Evolutionary conservation across 1,284 basidiomycete species (phyloP), one percentile per base, ranked within the genome.

Genomic region (Naganishia sp.): DNA sequence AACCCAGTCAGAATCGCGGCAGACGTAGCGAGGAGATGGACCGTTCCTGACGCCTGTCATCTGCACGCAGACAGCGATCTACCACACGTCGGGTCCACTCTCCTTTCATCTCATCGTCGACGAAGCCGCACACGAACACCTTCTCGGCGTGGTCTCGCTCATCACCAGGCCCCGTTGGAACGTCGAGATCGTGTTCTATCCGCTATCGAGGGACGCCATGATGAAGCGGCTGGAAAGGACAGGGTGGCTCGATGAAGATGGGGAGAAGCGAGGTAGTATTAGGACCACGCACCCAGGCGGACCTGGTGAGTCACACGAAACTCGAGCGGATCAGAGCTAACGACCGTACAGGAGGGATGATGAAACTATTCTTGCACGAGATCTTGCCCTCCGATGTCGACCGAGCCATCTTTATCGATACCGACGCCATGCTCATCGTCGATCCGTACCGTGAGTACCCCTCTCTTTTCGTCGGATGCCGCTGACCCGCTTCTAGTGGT

Each of bases 291-390:
- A 50, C 25, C 49, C 49, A 15, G 49, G 49, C 13, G 49, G 49
- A 15, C 49, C 25, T 21, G 49, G 49, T 50, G 21, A 50, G 49
- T 50, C 9, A 5, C 25, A 10, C 49, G 23, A 10, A 17, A 23
- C 25, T 23, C 21, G 49, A 28, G 49, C n/a, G 49, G 9, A 28
- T 21, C 13, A 15, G 49, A 11, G 49, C 49, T 50, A 15, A 50
- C 49, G n/a, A n/a, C 9, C 6, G 49, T 10, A 7, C 15, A 50
- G 49, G 49, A 15, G 49, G 49, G 10, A 50, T 50, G 49, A 50
- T 50, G 49, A 50, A 50, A n/a, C 25, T 50, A 11, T 50, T 50
- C 25, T n/a, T 50, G n/a, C 49, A 50, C 49, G 49, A 50, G 23
- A 50, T 50, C 49, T 25, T 50, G 21, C 49, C 49, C 25, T 15